Evolutionary conservation across 1,139 yeast genomes (phyloP).

Genomic region (Casaregolazyma suthepensis): DNA sequence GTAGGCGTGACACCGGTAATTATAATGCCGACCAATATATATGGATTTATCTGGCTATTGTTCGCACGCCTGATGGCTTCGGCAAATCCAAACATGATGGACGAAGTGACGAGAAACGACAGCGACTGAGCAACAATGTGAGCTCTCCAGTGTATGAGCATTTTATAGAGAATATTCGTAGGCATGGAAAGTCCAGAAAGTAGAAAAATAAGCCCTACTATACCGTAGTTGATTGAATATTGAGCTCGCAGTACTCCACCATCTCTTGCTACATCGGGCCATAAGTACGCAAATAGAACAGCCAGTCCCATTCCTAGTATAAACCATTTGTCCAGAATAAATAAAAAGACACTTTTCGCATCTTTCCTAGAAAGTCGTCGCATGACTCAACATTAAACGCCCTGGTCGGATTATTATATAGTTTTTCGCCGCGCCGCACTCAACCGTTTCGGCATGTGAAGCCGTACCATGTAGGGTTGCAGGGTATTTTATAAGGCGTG

Average conservation of each 20-base stretch:
- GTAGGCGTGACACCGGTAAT: constrained; percentile 87
- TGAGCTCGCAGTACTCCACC: constrained; percentile 73
- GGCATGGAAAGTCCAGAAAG: constrained; percentile 75
- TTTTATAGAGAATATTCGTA: constrained; percentile 51
- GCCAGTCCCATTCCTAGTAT: constrained; percentile 64
- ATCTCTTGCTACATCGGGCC: constrained; percentile 75
- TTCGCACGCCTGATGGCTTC: constrained; percentile 58
- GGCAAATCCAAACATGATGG: constrained; percentile 70
- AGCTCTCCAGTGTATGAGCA: constrained; percentile 72
- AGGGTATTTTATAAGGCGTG: not conserved
- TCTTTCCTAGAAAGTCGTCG: not conserved
- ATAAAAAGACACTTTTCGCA: not conserved
- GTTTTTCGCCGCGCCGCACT: not conserved
- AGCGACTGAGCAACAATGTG: constrained; percentile 63
- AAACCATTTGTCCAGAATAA: constrained; percentile 51
- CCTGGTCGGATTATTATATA: not conserved
- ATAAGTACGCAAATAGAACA: constrained; percentile 67
- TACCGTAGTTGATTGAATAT: constrained; percentile 76
- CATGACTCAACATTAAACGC: not conserved
- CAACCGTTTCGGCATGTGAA: not conserved
- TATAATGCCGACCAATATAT: constrained; percentile 73
- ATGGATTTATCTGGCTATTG: constrained; percentile 53
- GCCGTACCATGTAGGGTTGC: not conserved
- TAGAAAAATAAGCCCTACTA: constrained; percentile 78
- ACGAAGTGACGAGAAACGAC: constrained; percentile 68